Evolutionary conservation across 768 basidiomycete species (phyloP).

Genomic region (Hygrocybe coccinea): DNA sequence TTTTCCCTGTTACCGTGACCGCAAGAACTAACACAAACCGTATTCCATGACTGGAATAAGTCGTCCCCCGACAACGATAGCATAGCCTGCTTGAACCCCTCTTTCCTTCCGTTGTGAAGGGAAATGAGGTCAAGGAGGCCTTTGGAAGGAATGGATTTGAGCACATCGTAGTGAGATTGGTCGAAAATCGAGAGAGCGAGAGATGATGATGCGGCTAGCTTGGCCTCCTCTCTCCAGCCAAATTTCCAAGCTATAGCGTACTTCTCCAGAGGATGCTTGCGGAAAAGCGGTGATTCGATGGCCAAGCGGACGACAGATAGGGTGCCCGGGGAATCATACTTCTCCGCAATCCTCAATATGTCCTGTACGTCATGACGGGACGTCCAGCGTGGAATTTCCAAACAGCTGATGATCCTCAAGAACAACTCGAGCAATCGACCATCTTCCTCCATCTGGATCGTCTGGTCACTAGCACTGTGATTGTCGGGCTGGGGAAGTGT

Average conservation of each 20-base stretch:
- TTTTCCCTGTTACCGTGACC: too few species aligned
- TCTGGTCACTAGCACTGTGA: too few species aligned
- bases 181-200: conserved; percentile 50
- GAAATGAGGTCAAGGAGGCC: conserved; percentile 51
- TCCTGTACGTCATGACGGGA: background rate
- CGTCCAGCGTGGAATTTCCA: background rate
- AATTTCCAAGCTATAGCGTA: conserved; percentile 26
- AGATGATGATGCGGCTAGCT: conserved; percentile 41
- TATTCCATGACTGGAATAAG: too few species aligned
- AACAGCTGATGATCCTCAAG: background rate
- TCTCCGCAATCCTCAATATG: background rate
- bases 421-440: background rate
- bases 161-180: conserved; percentile 35
- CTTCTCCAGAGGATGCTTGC: background rate
- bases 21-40: too few species aligned
- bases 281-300: background rate
- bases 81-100: too few species aligned
- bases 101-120: conserved; percentile 53
- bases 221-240: too few species aligned
- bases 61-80: too few species aligned
- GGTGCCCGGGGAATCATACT: background rate
- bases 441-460: conserved; percentile 9
- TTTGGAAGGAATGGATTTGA: conserved; percentile 46
- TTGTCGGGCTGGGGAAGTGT: too few species aligned
- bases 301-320: background rate